These are phyloP conservation scores for Termitomyces sp. DNA, from an alignment of 768 basidiomycete species.

Conservation along the genomic window DNA sequence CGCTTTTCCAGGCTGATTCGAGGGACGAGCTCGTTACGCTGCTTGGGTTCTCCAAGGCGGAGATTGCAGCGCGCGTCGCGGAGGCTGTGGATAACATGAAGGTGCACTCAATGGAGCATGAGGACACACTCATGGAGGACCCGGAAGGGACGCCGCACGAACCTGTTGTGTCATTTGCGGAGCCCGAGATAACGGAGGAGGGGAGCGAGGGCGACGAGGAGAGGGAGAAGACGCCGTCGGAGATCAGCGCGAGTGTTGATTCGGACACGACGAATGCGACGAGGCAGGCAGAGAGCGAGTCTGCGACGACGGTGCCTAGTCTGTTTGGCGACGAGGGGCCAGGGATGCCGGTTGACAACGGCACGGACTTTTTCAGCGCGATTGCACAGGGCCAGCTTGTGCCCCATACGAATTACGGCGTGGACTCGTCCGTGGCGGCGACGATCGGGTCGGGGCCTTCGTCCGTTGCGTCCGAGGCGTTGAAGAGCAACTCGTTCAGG, in stretches of 20 bases:
- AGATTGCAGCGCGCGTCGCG: slow-evolving; percentile 72
- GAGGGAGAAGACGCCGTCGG: slow-evolving; percentile 59
- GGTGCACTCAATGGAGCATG: slow-evolving; percentile 28
- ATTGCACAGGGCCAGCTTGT: slow-evolving; percentile 46
- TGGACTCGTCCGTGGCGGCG: slow-evolving; percentile 91
- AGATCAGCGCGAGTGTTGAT: slow-evolving; percentile 57
- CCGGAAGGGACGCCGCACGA: slow-evolving; percentile 49
- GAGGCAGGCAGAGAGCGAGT: slow-evolving; percentile 63
- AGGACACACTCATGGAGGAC: slow-evolving; percentile 29
- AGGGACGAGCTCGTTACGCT: slow-evolving; percentile 86
- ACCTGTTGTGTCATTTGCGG: slow-evolving; percentile 80
- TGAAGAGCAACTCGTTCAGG: slow-evolving; percentile 81
- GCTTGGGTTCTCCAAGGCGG: slow-evolving; percentile 88
- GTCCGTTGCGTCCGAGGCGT: slow-evolving; percentile 65
- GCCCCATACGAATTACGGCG: slow-evolving; percentile 73
- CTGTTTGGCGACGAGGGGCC: slow-evolving; percentile 79
- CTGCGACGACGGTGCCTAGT: slow-evolving; percentile 81
- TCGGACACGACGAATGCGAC: slow-evolving; percentile 56
- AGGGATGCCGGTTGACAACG: slow-evolving; percentile 60
- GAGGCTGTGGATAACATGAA: slow-evolving; percentile 78
- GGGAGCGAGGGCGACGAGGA: slow-evolving; percentile 27
- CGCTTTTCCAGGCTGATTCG: slow-evolving; percentile 85
- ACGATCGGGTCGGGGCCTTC: slow-evolving; percentile 91
- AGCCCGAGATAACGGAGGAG: slow-evolving; percentile 55
- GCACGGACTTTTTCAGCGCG: slow-evolving; percentile 85